Percentiles rank a stretch among this genome's conserved stretches.
phyloP scores from a whole-genome alignment of 2,329 filamentous ascomycete species.

The Coniochaeta hoffmannii region DNA sequence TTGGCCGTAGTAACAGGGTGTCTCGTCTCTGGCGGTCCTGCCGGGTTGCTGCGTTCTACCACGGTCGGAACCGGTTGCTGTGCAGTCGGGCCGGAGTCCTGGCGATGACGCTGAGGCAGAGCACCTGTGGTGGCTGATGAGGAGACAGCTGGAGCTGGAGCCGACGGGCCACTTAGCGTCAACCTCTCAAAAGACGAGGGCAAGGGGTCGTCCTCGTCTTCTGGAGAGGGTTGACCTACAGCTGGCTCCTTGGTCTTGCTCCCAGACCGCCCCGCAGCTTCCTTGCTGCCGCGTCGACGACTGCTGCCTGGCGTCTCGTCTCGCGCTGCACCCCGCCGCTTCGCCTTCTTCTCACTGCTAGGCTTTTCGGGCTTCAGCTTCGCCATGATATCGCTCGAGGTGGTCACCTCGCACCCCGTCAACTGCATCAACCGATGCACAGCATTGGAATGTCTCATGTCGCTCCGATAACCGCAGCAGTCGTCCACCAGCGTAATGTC shows the following conservation, averaged over 20 bases:
- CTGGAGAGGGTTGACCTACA: constrained; percentile 17
- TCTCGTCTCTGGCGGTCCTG: not conserved
- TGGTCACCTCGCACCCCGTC: constrained; percentile 63
- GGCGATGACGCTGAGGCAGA: not conserved
- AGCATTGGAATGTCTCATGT: constrained; percentile 61
- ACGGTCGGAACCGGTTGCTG: constrained; percentile 5
- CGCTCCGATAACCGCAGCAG: constrained; percentile 74
- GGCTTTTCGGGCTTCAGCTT: constrained; percentile 16
- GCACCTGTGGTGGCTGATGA: constrained; percentile 6
- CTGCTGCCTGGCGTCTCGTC: constrained; percentile 3
- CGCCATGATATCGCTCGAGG: constrained; percentile 50
- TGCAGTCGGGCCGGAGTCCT: not conserved
- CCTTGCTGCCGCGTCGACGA: constrained; percentile 1
- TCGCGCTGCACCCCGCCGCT: constrained; percentile 7
- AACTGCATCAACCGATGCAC: constrained; percentile 64
- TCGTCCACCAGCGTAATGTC: constrained; percentile 82
- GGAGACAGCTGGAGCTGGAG: constrained; percentile 16
- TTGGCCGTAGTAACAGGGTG: not conserved
- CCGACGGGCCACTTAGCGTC: constrained; percentile 23
- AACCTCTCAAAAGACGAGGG: constrained; percentile 26
- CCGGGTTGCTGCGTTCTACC: not conserved
- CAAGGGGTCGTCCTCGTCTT: constrained; percentile 7
- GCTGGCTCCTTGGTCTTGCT: constrained; percentile 15
- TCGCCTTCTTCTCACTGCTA: constrained; percentile 10
- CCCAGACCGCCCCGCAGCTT: not conserved